These are phyloP conservation scores for Limnanthes douglasii DNA, from an alignment of 345 rosid genomes.

Conservation along the genomic window DNA sequence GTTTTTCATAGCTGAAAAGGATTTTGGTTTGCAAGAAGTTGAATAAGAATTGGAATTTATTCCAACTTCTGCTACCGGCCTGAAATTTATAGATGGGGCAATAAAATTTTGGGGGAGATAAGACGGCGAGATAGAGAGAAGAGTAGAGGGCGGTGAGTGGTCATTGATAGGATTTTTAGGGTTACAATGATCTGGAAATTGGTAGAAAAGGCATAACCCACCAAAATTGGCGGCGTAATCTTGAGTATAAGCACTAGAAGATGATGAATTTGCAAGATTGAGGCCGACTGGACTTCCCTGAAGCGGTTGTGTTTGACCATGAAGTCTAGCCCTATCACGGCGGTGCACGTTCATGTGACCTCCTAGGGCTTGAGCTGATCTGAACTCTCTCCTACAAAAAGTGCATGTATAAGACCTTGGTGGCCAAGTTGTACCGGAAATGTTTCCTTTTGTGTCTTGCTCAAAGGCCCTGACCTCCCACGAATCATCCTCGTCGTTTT, in stretches of 20 bases:
- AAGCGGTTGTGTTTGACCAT: conserved; percentile 32
- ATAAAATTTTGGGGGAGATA: conserved; percentile 12
- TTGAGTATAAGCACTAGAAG: conserved; percentile 24
- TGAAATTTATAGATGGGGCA: conserved; percentile 11
- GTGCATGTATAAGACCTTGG: conserved; percentile 92
- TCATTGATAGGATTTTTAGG: conserved; percentile 9
- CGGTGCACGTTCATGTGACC: conserved; percentile 99
- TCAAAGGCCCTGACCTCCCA: conserved; percentile 95
- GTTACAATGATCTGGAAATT: conserved; percentile 45
- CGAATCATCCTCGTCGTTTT: conserved; percentile 56
- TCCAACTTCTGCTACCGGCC: conserved; percentile 4
- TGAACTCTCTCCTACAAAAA: conserved; percentile 85
- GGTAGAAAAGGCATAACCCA: conserved; percentile 51
- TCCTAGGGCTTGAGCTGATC: conserved; percentile 94
- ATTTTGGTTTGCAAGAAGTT: conserved; percentile 12
- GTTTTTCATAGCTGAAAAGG: conserved; percentile 9
- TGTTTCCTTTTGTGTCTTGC: conserved; percentile 52
- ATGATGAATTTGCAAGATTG: conserved; percentile 7
- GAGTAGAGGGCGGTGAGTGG: conserved; percentile 31
- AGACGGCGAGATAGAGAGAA: conserved; percentile 28
- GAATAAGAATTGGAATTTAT: conserved; percentile 7
- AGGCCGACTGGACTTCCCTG: conserved; percentile 2
- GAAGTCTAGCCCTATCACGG: conserved; percentile 64
- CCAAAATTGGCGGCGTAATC: conserved; percentile 22
- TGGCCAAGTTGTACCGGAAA: conserved; percentile 89